Percentiles rank a stretch among this genome's conserved stretches.
These are phyloP conservation scores for Aureobasidium sp. DNA, from an alignment of 2,329 filamentous ascomycete genomes.

Conservation along the genomic window DNA sequence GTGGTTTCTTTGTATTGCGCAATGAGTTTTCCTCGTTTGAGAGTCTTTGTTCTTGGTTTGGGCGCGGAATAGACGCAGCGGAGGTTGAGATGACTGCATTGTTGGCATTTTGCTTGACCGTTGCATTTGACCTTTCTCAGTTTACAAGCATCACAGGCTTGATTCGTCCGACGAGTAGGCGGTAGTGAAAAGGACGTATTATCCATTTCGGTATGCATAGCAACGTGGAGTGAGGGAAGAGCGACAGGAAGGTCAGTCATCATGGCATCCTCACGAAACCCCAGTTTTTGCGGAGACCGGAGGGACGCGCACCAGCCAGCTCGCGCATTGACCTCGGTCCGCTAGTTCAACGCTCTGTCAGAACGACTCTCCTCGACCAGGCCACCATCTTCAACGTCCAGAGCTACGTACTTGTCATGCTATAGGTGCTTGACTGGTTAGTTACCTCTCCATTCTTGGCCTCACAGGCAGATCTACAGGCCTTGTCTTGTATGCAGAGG, in stretches of 20 bases:
- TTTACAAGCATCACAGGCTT: conserved; percentile 43
- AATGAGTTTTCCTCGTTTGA: conserved; percentile 34
- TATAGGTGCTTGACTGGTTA: not conserved
- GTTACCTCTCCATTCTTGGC: not conserved
- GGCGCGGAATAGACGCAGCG: conserved; percentile 37
- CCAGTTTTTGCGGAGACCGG: not conserved
- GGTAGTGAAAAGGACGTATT: conserved; percentile 8
- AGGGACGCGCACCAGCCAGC: not conserved
- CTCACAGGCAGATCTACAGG: not conserved
- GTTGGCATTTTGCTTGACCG: conserved; percentile 36
- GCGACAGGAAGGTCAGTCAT: not conserved
- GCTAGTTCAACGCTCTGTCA: not conserved
- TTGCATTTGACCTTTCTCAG: conserved; percentile 41
- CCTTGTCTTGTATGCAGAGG: not conserved
- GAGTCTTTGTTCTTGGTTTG: conserved; percentile 30
- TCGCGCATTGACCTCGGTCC: conserved; percentile 4
- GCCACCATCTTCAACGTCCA: not conserved
- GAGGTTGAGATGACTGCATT: conserved; percentile 38
- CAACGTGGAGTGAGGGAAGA: not conserved
- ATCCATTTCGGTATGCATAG: conserved; percentile 1
- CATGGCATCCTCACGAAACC: too few species aligned
- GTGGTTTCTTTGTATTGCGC: conserved; percentile 34
- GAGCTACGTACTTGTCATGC: not conserved
- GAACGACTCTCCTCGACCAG: not conserved
- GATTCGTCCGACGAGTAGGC: conserved; percentile 8